Percentiles rank a stretch among this genome's conserved stretches.
Conservation (phyloP, 2,329 filamentous ascomycete genomes). For the Emmonsiellopsis sp. region DNA sequence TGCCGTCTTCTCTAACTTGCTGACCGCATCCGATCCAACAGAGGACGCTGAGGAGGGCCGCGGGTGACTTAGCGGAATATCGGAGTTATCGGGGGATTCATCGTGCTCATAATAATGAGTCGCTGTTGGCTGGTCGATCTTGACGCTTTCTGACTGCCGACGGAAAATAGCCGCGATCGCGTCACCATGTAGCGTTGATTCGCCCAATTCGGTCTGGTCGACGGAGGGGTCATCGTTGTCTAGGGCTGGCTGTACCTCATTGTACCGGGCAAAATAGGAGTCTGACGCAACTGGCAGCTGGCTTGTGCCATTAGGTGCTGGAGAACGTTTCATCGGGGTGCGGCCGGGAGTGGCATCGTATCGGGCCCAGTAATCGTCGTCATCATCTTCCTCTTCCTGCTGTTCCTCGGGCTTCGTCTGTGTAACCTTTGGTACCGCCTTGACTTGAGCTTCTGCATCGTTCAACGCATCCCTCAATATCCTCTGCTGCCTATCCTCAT, state of each 20-base stretch:
- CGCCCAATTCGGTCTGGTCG: conserved; percentile 36
- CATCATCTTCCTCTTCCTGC: conserved; percentile 45
- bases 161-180: conserved; percentile 34
- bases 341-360: conserved; percentile 50
- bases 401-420: conserved; percentile 11
- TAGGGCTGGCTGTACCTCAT: conserved; percentile 55
- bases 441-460: conserved; percentile 16
- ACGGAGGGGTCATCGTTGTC: conserved; percentile 55
- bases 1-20: conserved; percentile 46
- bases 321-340: conserved; percentile 39
- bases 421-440: conserved; percentile 4
- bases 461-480: conserved; percentile 28
- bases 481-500: conserved; percentile 34
- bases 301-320: conserved; percentile 21
- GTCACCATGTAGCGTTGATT: conserved; percentile 48
- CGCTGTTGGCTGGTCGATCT: neutral
- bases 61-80: conserved; percentile 29
- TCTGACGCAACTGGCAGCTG: conserved; percentile 36
- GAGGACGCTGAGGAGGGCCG: conserved; percentile 34
- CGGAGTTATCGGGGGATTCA: neutral
- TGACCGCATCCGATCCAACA: conserved; percentile 41
- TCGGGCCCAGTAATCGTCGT: conserved; percentile 57
- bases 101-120: neutral
- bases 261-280: conserved; percentile 54
- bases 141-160: conserved; percentile 25